Evolutionary conservation across 176 grass and related monocot species (phyloP), one percentile per base, ranked within the genome.

Genomic region (Thalia dealbata): DNA sequence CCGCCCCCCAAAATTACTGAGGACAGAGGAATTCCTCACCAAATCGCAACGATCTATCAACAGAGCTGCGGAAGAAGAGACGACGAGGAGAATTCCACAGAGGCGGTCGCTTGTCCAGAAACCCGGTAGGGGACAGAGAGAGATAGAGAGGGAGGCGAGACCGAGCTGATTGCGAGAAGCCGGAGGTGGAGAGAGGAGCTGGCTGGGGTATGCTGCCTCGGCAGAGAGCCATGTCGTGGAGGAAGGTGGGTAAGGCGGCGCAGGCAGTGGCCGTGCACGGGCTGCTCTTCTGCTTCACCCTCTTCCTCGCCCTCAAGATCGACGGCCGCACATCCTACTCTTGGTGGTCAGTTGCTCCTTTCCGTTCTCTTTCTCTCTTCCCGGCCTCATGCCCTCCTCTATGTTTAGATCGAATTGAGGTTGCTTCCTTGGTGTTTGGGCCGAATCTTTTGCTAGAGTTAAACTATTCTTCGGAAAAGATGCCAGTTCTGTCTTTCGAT

Each of bases 201-300:
- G 13, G 70, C 18, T 21, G 70, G 0, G 3, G n/a, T n/a, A 35
- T 15, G 10, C 71, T 60, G 52, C 77, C 61, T 10, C 66, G 77
- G 30, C 75, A 52, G 25, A 71, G 14, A 35, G 46, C 68, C 50
- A 64, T 78, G 54, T 87, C 79, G 82, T 85, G 91, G 87, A 58
- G 71, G 79, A 73, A 62, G 73, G 87, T 85, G 52, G 38, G 76
- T 54, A 81, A 64, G 50, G 79, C 84, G 52, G 91, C 73, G 59
- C 84, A 73, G 76, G 87, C 74, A 73, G 73, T 85, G 70, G 76
- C 46, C 4, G 91, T 81, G 66, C 91, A 95, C 82, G 84, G 41
- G 32, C 78, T 87, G 35, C 82, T 95, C 77, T 79, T 95, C 87
- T 87, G 91, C 73, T 95, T 95, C 79, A 85, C 87, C 50, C n/a